Base-by-base conservation (phyloP, 2,329 filamentous ascomycete genomes). In the Diaporthe longicolla region DNA sequence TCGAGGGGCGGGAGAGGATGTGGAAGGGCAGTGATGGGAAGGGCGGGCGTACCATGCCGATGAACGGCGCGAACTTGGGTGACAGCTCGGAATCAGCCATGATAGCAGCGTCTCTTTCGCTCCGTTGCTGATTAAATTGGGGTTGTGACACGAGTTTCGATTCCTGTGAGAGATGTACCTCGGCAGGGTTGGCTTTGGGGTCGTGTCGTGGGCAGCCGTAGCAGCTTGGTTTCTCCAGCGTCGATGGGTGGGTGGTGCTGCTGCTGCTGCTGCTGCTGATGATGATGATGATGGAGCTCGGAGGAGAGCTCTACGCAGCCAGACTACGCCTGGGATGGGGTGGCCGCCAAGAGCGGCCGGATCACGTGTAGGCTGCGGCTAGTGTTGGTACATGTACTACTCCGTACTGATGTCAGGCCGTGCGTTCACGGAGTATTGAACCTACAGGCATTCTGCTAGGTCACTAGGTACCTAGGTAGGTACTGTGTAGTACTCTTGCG, bases 21-120 rank as follows among this genome's bases (percentile, higher is more conserved):
- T 26, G 58, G 71, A n/a, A 40, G 13, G n/a, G 48, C 48, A 52
- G 40, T 54, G 26, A 70, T 24, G 43, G 58, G 32, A 10, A 48
- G 37, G 35, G 52, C 35, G 74, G 63, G 86, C 92, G 85, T 87
- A 95, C 93, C 93, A 96, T 95, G 87, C 94, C 94, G 83, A 96
- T 89, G 87, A 96, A 97, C 79, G 94, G 94, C 86, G 94, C 94
- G 83, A 95, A 96, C 85, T 93, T 94, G 79, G 94, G 94, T 74
- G 92, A 87, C 76, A 91, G 84, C 78, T 92, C 90, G 63, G 89
- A 90, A 78, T 89, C 86, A 74, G 83, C 85, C 89, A 91, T 91
- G 76, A 43, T 76, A 26, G 52, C 58, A 48, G 43, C 40, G 63
- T 70, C n/a, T 68, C 32, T 54, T 29, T 26, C 54, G 48, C 19